Evolutionary conservation across 345 rosid genomes (phyloP).

Genomic region (Eucalyptus erythrocorys): DNA sequence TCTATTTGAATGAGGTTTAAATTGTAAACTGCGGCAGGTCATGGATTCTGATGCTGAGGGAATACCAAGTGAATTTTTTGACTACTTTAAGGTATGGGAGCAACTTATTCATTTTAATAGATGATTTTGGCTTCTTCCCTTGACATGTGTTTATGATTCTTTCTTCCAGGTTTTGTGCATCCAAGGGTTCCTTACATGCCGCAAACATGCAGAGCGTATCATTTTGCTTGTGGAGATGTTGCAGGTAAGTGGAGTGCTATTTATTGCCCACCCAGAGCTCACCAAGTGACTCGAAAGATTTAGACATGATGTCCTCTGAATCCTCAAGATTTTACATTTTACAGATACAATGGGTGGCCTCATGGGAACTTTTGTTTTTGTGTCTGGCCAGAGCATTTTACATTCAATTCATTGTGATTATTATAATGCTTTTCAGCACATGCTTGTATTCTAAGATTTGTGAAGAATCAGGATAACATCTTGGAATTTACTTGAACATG

Average conservation of each 20-base stretch:
- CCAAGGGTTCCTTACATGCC: slow-evolving; percentile 96
- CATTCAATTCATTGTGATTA: not conserved
- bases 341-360: not conserved
- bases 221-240: slow-evolving; percentile 98
- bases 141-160: not conserved
- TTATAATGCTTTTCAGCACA: not conserved
- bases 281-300: not conserved
- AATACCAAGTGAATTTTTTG: slow-evolving; percentile 98
- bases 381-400: not conserved
- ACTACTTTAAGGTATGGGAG: slow-evolving; percentile 80
- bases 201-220: slow-evolving; percentile 96
- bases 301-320: not conserved
- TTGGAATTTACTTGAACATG: not conserved
- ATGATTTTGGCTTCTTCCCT: not conserved
- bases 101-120: not conserved
- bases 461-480: not conserved
- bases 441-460: not conserved
- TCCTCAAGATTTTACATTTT: not conserved
- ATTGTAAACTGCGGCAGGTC: slow-evolving; percentile 34
- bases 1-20: not conserved
- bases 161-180: slow-evolving; percentile 75
- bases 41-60: slow-evolving; percentile 99
- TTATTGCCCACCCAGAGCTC: not conserved
- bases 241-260: slow-evolving; percentile 46
- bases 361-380: not conserved